Percentiles rank a stretch among this genome's conserved stretches.
These are phyloP conservation scores for Pseudozyma sp. DNA, from an alignment of 1,284 basidiomycete species.

Conservation along the genomic window DNA sequence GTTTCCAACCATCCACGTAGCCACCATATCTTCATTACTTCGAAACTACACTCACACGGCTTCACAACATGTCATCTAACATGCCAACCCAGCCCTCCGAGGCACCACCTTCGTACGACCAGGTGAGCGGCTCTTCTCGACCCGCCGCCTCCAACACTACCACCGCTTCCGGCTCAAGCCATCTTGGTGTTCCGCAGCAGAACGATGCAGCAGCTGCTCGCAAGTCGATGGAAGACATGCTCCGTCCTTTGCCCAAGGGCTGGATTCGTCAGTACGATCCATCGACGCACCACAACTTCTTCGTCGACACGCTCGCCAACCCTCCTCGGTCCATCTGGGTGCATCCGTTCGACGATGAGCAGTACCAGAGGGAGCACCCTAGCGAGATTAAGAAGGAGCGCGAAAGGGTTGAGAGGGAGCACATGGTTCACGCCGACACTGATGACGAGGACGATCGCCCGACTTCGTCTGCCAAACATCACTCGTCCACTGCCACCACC, in stretches of 20 bases:
- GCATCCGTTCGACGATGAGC: slow-evolving; percentile 63
- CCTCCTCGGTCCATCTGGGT: slow-evolving; percentile 68
- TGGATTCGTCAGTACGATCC: slow-evolving; percentile 66
- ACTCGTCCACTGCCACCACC: not conserved
- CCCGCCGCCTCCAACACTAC: slow-evolving; percentile 7
- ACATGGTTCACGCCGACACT: slow-evolving; percentile 46
- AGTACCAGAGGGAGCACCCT: slow-evolving; percentile 44
- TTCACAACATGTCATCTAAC: slow-evolving; percentile 18
- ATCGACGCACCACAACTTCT: slow-evolving; percentile 56
- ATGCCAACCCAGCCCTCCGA: slow-evolving; percentile 20
- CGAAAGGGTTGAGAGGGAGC: slow-evolving; percentile 24
- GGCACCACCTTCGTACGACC: slow-evolving; percentile 45
- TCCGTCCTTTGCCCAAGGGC: slow-evolving; percentile 55
- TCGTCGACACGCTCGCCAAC: slow-evolving; percentile 61
- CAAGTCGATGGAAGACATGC: slow-evolving; percentile 51
- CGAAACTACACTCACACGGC: not conserved
- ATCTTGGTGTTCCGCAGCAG: slow-evolving; percentile 18
- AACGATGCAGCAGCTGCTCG: slow-evolving; percentile 13
- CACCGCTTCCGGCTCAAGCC: slow-evolving; percentile 4
- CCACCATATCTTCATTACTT: not conserved
- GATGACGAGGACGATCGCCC: slow-evolving; percentile 47
- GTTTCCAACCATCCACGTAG: not conserved
- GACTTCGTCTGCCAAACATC: not conserved
- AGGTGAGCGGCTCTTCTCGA: slow-evolving; percentile 22
- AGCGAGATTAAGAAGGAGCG: slow-evolving; percentile 21